Evolutionary conservation across 129 eudicot genomes (phyloP).

Genomic region (Artemisia argyi): DNA sequence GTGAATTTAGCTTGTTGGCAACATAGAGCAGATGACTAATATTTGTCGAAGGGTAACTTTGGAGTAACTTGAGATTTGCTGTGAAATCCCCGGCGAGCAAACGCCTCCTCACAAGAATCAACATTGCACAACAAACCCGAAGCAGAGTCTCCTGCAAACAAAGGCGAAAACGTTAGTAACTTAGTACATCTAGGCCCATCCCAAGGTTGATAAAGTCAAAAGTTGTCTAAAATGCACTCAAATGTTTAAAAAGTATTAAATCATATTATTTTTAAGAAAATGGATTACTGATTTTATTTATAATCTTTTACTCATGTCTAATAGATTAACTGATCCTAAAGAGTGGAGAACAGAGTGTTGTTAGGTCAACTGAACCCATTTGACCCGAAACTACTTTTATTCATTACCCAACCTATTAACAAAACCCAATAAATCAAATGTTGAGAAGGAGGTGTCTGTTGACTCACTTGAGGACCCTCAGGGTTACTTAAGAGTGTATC

Average conservation of each 20-base stretch:
- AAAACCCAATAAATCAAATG: conserved; percentile 11
- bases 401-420: background rate
- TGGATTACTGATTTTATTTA: background rate
- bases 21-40: conserved; percentile 37
- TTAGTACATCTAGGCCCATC: too few relatives aligned
- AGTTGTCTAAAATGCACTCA: background rate
- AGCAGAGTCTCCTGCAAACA: conserved; percentile 46
- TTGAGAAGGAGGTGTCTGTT: background rate
- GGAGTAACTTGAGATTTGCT: conserved; percentile 54
- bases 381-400: background rate
- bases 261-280: background rate
- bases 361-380: background rate
- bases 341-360: background rate
- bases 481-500: conserved; percentile 56
- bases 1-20: conserved; percentile 37
- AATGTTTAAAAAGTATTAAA: background rate
- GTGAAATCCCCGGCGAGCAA: conserved; percentile 53
- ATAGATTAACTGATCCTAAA: too few relatives aligned
- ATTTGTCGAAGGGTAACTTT: conserved; percentile 48
- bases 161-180: background rate
- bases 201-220: too few relatives aligned
- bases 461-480: conserved; percentile 54
- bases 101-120: conserved; percentile 47
- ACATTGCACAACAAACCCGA: conserved; percentile 65
- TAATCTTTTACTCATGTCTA: too few relatives aligned